Base-by-base conservation (phyloP, 495 filamentous ascomycete genomes). In the Hypoxylon fragiforme region DNA sequence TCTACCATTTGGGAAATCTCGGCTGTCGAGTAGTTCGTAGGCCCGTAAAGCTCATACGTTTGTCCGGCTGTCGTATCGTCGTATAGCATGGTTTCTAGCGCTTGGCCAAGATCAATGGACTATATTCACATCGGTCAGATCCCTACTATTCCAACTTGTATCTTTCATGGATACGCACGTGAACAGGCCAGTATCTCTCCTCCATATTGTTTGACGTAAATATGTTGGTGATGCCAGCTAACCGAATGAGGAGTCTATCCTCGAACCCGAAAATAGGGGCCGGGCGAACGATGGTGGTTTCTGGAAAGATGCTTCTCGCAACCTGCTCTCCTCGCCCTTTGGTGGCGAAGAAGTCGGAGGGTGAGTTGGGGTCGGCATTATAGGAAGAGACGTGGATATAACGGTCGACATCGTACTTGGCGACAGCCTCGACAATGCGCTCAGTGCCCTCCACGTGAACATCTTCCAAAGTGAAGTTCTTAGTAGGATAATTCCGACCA, bases 361-460 rank as follows among this genome's bases (percentile, higher is more conserved):
- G 74, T 24, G 91, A 96, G 53, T 88, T 77, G 21, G 81, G 80
- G 69, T 90, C 78, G 41, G 91, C 95, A 67, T 94, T 96, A 79
- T 92, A 91, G 30, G 90, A 95, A 30, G 95, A 97, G 62, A 99
- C 87, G 61, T 99, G 94, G 57, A 99, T 89, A 78, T 87, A 99
- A 36, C 94, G 86, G 74, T 99, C 94, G 54, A 97, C 83, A 63
- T 99, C 94, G 73, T 99, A 99, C 73, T 99, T 99, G 58, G 94
- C 95, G 31, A 89, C 90, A 44, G 95, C 95, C 68, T 97, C 91
- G 18, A 83, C 91, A 62, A 99, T 99, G 47, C 95, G 87, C 76
- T 94, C 88, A n/a, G 86, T 83, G 34, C 94, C 92, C 70, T 96
- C 91, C 11, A 97, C 84, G 62, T 99, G 91, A 18, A 97, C 91